Percentiles rank a stretch among this genome's conserved stretches.
Conservation (phyloP, 2,329 filamentous ascomycete genomes). For the Cladosporium sp. region DNA sequence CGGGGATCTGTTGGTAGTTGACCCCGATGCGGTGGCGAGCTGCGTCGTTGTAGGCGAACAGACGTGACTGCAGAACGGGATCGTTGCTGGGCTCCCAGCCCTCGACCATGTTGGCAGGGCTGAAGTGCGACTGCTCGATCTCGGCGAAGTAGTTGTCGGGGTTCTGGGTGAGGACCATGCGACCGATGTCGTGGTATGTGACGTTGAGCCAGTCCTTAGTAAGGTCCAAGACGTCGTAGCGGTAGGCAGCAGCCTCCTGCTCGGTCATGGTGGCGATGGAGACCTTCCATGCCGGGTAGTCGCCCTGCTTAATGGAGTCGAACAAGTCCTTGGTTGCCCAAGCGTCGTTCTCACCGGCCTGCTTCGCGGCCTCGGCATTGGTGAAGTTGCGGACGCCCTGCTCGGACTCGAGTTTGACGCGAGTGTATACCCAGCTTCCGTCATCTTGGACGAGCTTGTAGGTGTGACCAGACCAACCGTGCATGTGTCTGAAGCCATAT, state of each 20-base stretch:
- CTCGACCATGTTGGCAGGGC: slow-evolving; percentile 63
- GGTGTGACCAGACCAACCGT: slow-evolving; percentile 42
- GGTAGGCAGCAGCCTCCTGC: slow-evolving; percentile 50
- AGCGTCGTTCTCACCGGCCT: slow-evolving; percentile 14
- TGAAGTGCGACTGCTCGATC: slow-evolving; percentile 68
- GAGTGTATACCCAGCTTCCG: slow-evolving; percentile 20
- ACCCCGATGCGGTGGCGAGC: slow-evolving; percentile 49
- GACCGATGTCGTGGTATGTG: slow-evolving; percentile 45
- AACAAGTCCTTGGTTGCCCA: slow-evolving; percentile 38
- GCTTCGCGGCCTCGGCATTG: slow-evolving; percentile 36
- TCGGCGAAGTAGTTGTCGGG: slow-evolving; percentile 66
- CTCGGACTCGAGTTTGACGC: slow-evolving; percentile 17
- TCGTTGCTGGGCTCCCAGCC: slow-evolving; percentile 64
- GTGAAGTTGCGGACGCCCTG: slow-evolving; percentile 41
- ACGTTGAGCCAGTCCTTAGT: slow-evolving; percentile 58
- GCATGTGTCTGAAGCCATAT: slow-evolving; percentile 42
- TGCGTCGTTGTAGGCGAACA: slow-evolving; percentile 64
- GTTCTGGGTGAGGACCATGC: slow-evolving; percentile 54
- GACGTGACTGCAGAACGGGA: slow-evolving; percentile 59
- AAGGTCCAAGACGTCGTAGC: slow-evolving; percentile 56
- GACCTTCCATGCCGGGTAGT: slow-evolving; percentile 54
- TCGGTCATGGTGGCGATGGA: slow-evolving; percentile 58
- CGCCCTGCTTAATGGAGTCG: slow-evolving; percentile 47
- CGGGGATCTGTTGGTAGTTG: slow-evolving; percentile 53
- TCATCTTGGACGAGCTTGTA: slow-evolving; percentile 30